A percentile compares a stretch with the other conserved stretches of the same genome.
Evolutionary conservation across 495 filamentous ascomycete genomes (phyloP).

Genomic region (Aspergillus asperescens): DNA sequence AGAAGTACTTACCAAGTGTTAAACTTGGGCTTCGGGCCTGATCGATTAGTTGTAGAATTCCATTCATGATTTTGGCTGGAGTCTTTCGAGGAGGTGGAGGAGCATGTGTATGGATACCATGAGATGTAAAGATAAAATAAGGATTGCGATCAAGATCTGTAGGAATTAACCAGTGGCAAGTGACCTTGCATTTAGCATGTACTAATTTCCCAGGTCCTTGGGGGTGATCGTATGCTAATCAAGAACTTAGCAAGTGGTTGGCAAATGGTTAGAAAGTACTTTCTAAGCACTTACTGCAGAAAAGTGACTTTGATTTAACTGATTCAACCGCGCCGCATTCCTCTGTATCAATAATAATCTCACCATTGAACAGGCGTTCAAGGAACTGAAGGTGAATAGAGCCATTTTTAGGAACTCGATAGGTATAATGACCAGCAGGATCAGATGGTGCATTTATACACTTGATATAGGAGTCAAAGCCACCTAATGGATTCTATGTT

Average conservation of each 20-base stretch:
- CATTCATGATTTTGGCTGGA: slow-evolving; percentile 1
- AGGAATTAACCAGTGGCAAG: slow-evolving; percentile 7
- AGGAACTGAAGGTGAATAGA: not conserved
- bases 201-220: slow-evolving; percentile 3
- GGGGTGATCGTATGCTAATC: not conserved
- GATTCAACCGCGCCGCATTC: slow-evolving; percentile 5
- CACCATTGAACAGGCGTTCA: slow-evolving; percentile 2
- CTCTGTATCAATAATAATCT: not conserved
- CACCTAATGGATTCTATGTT: not conserved
- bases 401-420: not conserved
- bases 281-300: slow-evolving; percentile 4
- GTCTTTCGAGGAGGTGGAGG: slow-evolving; percentile 5
- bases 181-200: slow-evolving; percentile 5
- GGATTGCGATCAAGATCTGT: slow-evolving; percentile 1
- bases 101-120: slow-evolving; percentile 7
- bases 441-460: not conserved
- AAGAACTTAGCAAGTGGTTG: not conserved
- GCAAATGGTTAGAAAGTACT: not conserved
- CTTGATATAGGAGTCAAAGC: not conserved
- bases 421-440: not conserved
- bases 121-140: slow-evolving; percentile 11
- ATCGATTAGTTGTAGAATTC: not conserved
- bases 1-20: not conserved
- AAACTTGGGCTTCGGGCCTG: not conserved
- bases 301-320: not conserved